Evolutionary conservation across 2,329 filamentous ascomycete species (phyloP).

Genomic region (Ceratocystis variospora): DNA sequence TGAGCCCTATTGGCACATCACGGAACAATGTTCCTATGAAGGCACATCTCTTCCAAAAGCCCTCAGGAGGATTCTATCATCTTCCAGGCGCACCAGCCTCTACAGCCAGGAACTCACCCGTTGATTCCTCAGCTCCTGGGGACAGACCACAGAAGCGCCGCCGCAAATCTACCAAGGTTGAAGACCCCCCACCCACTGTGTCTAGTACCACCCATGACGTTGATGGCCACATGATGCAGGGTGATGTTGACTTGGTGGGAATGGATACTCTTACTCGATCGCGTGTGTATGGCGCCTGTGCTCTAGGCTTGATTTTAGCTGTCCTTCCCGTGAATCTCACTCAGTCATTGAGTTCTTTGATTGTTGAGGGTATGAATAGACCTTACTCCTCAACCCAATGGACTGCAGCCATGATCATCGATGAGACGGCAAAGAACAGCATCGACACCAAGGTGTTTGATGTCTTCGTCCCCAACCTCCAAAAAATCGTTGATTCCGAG

Average conservation of each 20-base stretch:
- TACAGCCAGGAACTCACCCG: conserved; percentile 25
- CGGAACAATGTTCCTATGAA: conserved; percentile 90
- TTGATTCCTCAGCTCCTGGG: conserved; percentile 36
- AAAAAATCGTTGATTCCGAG: conserved; percentile 65
- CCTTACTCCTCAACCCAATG: conserved; percentile 76
- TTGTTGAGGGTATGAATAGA: conserved; percentile 55
- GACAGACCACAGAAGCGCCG: conserved; percentile 61
- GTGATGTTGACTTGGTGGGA: conserved; percentile 88
- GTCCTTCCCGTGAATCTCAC: conserved; percentile 60
- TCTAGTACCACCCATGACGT: conserved; percentile 76
- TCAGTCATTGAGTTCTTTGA: conserved; percentile 28
- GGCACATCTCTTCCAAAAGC: conserved; percentile 73
- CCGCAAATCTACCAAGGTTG: conserved; percentile 70
- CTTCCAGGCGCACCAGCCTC: conserved; percentile 25
- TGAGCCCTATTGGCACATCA: conserved; percentile 85
- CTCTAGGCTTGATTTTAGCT: conserved; percentile 73
- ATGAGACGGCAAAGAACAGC: conserved; percentile 64
- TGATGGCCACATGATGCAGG: conserved; percentile 94
- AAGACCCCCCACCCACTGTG: conserved; percentile 42
- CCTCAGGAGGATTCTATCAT: conserved; percentile 74
- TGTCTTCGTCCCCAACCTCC: conserved; percentile 49
- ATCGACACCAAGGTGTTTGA: conserved; percentile 36
- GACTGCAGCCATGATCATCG: conserved; percentile 66
- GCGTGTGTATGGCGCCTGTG: conserved; percentile 72
- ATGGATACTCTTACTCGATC: conserved; percentile 79